Evolutionary conservation across 2,329 filamentous ascomycete genomes (phyloP), one percentile per base, ranked within the genome.

Genomic region (Pseudogymnoascus sp.): DNA sequence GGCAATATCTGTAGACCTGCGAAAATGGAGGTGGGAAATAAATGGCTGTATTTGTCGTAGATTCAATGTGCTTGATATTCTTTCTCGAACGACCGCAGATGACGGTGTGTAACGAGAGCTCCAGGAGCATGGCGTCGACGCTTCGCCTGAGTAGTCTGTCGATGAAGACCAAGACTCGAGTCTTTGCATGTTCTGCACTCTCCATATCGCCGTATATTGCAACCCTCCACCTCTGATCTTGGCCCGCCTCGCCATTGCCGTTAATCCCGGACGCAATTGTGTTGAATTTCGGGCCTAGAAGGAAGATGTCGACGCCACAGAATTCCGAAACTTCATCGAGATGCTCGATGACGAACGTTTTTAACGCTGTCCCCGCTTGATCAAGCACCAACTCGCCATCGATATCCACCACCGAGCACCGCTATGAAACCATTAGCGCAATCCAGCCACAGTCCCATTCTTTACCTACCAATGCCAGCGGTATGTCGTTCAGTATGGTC

Each of bases 51-150:
- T 93, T 91, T 12, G 95, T 98, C 28, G 89, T 87, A 12, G 95
- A 96, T 77, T 99, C 95, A 72, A 99, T 97, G 71, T 95, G 80
- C 79, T 98, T 98, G 79, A 99, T 96, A 75, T 97, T 97, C 80
- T 96, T 96, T 69, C 95, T 86, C 69, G 93, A 93, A 59, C 95
- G 90, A 59, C 95, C 95, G 74, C 93, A 97, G 60, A 98, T 87
- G 62, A 97, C 82, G 64, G 92, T 95, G 74, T 99, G 95, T 73
- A 96, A 84, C 26, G 91, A 90, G 60, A 93, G 79, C 69, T 97
- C 93, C 64, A 96, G 82, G 72, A 90, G 89, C 71, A 92, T 86
- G 59, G 83, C 86, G 74, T 96, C 92, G 62, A 95, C 89, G 63
- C 86, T 79, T 68, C 89, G 86, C 62, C 86, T 85, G 65, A 91